Evolutionary conservation across 2,329 filamentous ascomycete genomes (phyloP).

Genomic region (Podosphaera aphanis): DNA sequence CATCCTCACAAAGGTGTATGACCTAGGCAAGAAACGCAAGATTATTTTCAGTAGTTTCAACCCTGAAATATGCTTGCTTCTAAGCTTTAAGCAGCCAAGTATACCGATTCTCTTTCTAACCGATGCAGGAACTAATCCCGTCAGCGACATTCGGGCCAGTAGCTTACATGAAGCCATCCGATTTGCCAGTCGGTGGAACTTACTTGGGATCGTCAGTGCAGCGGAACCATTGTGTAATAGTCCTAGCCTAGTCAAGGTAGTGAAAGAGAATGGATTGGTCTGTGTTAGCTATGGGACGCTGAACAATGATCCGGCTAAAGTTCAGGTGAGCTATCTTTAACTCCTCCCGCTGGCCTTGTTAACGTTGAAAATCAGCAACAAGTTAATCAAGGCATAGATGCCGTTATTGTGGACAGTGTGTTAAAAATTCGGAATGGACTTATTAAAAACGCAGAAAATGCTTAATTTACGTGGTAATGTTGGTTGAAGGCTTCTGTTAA

Average conservation of each 20-base stretch:
- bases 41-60: constrained; percentile 97
- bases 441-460: constrained; percentile 10
- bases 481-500: not conserved
- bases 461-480: not conserved
- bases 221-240: constrained; percentile 74
- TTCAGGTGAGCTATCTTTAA: constrained; percentile 39
- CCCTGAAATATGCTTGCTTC: constrained; percentile 79
- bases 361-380: constrained; percentile 25
- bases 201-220: constrained; percentile 76
- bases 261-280: constrained; percentile 82
- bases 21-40: constrained; percentile 58
- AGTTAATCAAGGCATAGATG: constrained; percentile 87
- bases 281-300: constrained; percentile 83
- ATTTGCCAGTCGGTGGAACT: constrained; percentile 84
- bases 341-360: not conserved
- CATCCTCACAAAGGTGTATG: constrained; percentile 73
- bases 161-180: constrained; percentile 88
- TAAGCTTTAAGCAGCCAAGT: constrained; percentile 91
- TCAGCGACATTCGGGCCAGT: constrained; percentile 73
- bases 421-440: constrained; percentile 80
- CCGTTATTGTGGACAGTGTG: constrained; percentile 90
- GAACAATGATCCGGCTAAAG: constrained; percentile 72
- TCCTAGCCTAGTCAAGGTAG: constrained; percentile 68
- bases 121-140: constrained; percentile 58
- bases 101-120: constrained; percentile 90